These are phyloP conservation scores for Medicago ruthenica DNA, from an alignment of 306 rosid genomes.

Conservation along the genomic window DNA sequence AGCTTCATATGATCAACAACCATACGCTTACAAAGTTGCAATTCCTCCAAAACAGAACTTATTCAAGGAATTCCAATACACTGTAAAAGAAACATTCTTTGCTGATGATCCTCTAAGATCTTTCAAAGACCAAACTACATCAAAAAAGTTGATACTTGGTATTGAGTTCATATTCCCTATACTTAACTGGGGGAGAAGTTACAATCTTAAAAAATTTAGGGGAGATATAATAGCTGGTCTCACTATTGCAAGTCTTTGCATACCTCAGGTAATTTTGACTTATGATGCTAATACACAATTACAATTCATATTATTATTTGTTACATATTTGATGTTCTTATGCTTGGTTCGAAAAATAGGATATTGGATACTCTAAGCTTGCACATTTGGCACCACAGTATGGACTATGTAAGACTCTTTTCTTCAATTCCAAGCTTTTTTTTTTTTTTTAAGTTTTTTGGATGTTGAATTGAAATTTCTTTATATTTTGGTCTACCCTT, in stretches of 20 bases:
- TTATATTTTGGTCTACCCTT: slow-evolving; percentile 21
- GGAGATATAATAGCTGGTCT: slow-evolving; percentile 89
- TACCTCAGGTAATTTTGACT: slow-evolving; percentile 80
- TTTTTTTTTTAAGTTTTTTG: background rate
- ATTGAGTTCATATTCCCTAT: slow-evolving; percentile 83
- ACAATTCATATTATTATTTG: background rate
- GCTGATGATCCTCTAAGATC: slow-evolving; percentile 85
- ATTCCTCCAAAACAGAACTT: slow-evolving; percentile 81
- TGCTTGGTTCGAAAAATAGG: slow-evolving; percentile 60
- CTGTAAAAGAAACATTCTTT: slow-evolving; percentile 82
- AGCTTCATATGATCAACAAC: slow-evolving; percentile 47
- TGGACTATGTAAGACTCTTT: slow-evolving; percentile 79
- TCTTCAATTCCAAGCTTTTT: slow-evolving; percentile 6
- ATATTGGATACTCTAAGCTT: slow-evolving; percentile 88
- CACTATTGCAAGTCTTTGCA: slow-evolving; percentile 97
- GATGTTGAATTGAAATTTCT: slow-evolving; percentile 42
- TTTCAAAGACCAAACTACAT: slow-evolving; percentile 78
- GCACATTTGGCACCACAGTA: slow-evolving; percentile 89
- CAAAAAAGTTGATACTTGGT: slow-evolving; percentile 71
- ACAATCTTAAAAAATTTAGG: slow-evolving; percentile 69
- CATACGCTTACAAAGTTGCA: slow-evolving; percentile 69
- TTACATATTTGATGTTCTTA: slow-evolving; percentile 36
- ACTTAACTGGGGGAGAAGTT: slow-evolving; percentile 73
- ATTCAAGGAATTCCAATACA: slow-evolving; percentile 70
- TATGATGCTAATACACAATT: background rate